Evolutionary conservation across 2,329 filamentous ascomycete species (phyloP), one percentile per base, ranked within the genome.

Genomic region (Colletotrichum sp.): DNA sequence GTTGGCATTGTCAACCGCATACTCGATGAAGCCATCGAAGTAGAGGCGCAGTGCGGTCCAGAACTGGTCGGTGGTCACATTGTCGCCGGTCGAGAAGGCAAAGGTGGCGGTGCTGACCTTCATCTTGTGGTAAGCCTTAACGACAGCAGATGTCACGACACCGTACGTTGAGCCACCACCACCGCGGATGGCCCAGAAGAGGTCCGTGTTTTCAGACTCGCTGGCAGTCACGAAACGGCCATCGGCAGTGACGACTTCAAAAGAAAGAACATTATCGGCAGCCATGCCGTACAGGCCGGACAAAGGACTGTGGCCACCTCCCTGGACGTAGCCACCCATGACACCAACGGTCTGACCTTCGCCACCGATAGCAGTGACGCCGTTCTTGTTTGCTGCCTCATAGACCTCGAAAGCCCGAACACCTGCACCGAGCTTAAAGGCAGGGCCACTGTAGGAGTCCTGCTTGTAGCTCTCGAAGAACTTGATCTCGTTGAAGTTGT

Each of bases 131-230:
- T 91, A 85, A 3, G 87, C 86, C 78, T 88, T 89, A 55, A 88
- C 84, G 0, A 89, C 92, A 80, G 92, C 84, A 2, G 88, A 90
- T 9, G 87, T 81, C 2, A 93, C 90, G 3, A 93, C 85, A 5
- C 86, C 91, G 77, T 88, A 78, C 3, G 85, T 86, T 76, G 82
- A 84, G 22, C 83, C 83, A 28, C 87, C 87, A 7, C 85, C 77
- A 16, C 92, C 91, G 75, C 89, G 84, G 75, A 93, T 85, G 1
- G 92, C 92, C 92, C 92, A 94, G 81, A 92, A 94, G 1, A 94
- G 82, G 69, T 94, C 91, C 0, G 83, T 74, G 74, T 93, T 87
- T 39, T 89, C 83, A 16, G 88, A 86, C 55, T 89, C 88, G 64
- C 90, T 92, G 2, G 88, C 87, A 0, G 84, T 86, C 3, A 92